Evolutionary conservation across 2,329 filamentous ascomycete genomes (phyloP).

Genomic region (Colletotrichum endophyticum): DNA sequence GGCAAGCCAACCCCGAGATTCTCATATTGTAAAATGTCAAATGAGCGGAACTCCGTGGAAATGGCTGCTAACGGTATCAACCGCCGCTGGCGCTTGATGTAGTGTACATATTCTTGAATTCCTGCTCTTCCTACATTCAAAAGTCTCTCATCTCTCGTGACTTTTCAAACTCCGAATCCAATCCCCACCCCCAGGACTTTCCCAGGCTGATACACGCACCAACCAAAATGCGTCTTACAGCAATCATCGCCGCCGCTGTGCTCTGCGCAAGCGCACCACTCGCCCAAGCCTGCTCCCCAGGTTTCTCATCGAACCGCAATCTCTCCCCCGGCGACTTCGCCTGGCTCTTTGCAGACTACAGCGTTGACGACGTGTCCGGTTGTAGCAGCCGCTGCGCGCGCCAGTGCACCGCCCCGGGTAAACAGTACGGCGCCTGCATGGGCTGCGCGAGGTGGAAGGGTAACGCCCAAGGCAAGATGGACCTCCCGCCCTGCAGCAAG

Average conservation of each 20-base stretch:
- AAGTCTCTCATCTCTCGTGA: too few species aligned
- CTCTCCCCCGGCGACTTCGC: neutral
- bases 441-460: neutral
- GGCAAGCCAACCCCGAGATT: too few species aligned
- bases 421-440: neutral
- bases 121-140: too few species aligned
- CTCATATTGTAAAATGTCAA: too few species aligned
- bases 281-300: neutral
- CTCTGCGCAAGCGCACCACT: neutral
- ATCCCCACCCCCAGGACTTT: neutral
- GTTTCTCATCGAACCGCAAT: neutral
- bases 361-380: neutral
- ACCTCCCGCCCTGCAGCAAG: neutral
- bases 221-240: neutral
- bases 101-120: too few species aligned
- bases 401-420: neutral
- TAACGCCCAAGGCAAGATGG: neutral
- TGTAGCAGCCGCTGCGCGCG: neutral
- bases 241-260: neutral
- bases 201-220: neutral
- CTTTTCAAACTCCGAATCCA: too few species aligned
- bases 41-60: too few species aligned
- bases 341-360: neutral
- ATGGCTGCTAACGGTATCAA: too few species aligned
- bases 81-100: too few species aligned